These are phyloP conservation scores for Endotrypanum monterogeii DNA, from an alignment of 208 protist species.

Conservation along the genomic window DNA sequence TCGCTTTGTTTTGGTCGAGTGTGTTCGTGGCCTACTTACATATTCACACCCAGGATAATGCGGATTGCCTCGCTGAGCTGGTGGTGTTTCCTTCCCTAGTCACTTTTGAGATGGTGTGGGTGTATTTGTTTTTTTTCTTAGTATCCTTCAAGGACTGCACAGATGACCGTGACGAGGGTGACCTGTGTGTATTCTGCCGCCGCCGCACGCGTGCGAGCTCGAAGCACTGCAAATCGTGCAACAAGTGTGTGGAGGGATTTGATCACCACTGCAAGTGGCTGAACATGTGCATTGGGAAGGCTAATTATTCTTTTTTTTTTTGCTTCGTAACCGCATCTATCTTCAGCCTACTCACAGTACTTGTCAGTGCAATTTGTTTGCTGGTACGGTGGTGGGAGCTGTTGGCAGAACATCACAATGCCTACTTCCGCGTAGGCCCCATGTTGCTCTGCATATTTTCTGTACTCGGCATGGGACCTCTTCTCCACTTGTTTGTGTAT, in stretches of 20 bases:
- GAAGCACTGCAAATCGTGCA: slow-evolving; percentile 92
- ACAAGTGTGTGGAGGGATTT: slow-evolving; percentile 87
- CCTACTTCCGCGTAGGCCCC: slow-evolving; percentile 63
- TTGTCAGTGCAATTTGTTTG: slow-evolving; percentile 40
- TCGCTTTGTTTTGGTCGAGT: slow-evolving; percentile 50
- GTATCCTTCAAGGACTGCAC: slow-evolving; percentile 70
- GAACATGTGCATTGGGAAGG: slow-evolving; percentile 85
- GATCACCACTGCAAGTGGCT: slow-evolving; percentile 95
- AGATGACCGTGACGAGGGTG: slow-evolving; percentile 49
- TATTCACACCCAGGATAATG: slow-evolving; percentile 40
- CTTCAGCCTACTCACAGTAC: slow-evolving; percentile 20
- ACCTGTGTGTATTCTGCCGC: slow-evolving; percentile 67
- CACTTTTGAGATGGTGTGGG: slow-evolving; percentile 10
- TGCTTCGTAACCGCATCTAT: slow-evolving; percentile 42
- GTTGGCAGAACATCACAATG: slow-evolving; percentile 37
- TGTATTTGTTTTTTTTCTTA: slow-evolving; percentile 33
- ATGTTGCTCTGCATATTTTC: slow-evolving; percentile 47
- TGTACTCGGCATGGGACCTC: slow-evolving; percentile 34
- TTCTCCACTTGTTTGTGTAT: slow-evolving; percentile 65
- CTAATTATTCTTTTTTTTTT: slow-evolving; percentile 85
- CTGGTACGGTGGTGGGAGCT: slow-evolving; percentile 63
- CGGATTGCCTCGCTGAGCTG: slow-evolving; percentile 43
- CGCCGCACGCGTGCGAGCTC: slow-evolving; percentile 50
- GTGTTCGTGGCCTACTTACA: slow-evolving; percentile 48
- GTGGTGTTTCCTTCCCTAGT: slow-evolving; percentile 41